These are phyloP conservation scores for Beauveria pseudobassiana DNA, from an alignment of 2,329 filamentous ascomycete genomes.

Conservation along the genomic window DNA sequence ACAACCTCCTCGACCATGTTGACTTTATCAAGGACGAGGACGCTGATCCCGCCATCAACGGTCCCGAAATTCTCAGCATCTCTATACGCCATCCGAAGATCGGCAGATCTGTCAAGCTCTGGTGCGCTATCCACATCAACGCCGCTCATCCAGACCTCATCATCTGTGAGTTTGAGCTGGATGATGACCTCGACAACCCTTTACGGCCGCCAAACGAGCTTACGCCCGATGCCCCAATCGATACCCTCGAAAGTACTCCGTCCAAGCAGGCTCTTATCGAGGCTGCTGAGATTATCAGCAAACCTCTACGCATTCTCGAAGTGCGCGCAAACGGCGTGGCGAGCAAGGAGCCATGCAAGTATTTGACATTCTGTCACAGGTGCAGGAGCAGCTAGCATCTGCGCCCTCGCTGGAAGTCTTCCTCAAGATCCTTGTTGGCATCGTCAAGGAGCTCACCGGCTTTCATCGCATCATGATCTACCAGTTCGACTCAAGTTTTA, in stretches of 20 bases:
- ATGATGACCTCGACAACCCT: constrained; percentile 65
- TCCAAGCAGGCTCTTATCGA: constrained; percentile 67
- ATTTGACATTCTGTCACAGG: constrained; percentile 86
- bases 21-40: constrained; percentile 84
- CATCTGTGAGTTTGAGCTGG: constrained; percentile 83
- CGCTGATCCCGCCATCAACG: constrained; percentile 64
- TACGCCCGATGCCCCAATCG: constrained; percentile 57
- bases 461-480: constrained; percentile 93
- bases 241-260: constrained; percentile 66
- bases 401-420: constrained; percentile 65
- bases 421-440: constrained; percentile 73
- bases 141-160: constrained; percentile 60
- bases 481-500: constrained; percentile 77
- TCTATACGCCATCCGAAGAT: constrained; percentile 53
- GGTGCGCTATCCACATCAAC: constrained; percentile 80
- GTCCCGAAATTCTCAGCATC: constrained; percentile 79
- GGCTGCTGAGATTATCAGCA: constrained; percentile 68
- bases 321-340: constrained; percentile 65
- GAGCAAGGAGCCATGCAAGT: constrained; percentile 83
- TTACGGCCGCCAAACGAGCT: constrained; percentile 54
- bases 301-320: constrained; percentile 71
- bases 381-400: constrained; percentile 76
- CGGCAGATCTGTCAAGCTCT: constrained; percentile 59
- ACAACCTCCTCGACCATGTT: constrained; percentile 77
- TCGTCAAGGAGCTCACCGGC: constrained; percentile 82